phyloP scores from a whole-genome alignment of 2,329 filamentous ascomycete species.

The Paraconiothyrium brasiliense region DNA sequence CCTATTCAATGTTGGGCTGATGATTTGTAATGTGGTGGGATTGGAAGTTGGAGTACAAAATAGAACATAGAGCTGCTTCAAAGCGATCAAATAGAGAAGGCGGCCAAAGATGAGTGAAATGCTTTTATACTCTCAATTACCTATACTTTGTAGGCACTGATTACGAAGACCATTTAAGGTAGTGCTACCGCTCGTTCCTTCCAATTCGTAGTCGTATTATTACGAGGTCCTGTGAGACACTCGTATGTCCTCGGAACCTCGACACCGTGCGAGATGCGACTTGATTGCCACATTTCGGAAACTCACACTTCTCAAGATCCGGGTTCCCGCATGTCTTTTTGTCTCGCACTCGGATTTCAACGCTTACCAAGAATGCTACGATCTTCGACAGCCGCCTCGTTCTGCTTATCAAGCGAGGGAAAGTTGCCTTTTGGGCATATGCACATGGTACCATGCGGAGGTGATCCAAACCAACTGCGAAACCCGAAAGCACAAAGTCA shows the following conservation, averaged over 20 bases:
- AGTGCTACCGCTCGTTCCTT: background rate
- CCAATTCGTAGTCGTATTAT: too few relatives aligned
- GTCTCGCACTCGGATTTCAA: background rate
- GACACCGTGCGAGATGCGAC: background rate
- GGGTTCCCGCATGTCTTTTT: too few relatives aligned
- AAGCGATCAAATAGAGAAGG: background rate
- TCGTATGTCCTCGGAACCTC: background rate
- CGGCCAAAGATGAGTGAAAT: background rate
- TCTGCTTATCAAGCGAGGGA: background rate
- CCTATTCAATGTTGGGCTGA: background rate
- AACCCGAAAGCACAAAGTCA: too few relatives aligned
- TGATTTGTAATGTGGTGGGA: background rate
- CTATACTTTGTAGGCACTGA: background rate
- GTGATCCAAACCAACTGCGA: background rate
- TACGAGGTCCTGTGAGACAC: too few relatives aligned
- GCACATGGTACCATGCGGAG: background rate
- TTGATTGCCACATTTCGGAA: background rate
- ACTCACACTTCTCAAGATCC: background rate
- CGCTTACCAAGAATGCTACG: background rate
- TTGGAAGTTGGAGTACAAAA: background rate
- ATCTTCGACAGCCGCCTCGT: background rate
- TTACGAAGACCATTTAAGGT: background rate
- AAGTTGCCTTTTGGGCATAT: background rate
- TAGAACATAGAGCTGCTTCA: background rate
- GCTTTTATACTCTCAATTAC: background rate